phyloP scores from a whole-genome alignment of 306 rosid species.

The Styphnolobium japonicum region DNA sequence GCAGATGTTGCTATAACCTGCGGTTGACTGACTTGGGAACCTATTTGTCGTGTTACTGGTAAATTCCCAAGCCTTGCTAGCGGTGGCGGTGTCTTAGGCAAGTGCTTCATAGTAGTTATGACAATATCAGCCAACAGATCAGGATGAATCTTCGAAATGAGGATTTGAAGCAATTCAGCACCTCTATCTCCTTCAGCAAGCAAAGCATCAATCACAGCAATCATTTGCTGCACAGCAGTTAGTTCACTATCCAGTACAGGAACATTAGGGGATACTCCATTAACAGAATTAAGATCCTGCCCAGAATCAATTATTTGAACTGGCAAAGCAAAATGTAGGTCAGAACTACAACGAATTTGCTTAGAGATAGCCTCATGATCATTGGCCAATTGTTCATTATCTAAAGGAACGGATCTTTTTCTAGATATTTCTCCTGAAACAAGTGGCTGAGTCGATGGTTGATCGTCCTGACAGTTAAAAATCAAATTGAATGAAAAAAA shows the following conservation, averaged over 20 bases:
- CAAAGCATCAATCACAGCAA: conserved; percentile 92
- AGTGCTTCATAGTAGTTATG: conserved; percentile 89
- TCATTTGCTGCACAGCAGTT: conserved; percentile 94
- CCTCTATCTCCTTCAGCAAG: conserved; percentile 99
- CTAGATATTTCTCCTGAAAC: conserved; percentile 60
- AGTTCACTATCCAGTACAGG: conserved; percentile 62
- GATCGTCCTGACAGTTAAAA: conserved; percentile 64
- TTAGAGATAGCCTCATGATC: conserved; percentile 64
- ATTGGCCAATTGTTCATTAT: conserved; percentile 66
- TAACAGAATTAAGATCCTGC: conserved; percentile 47
- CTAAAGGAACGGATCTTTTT: conserved; percentile 63
- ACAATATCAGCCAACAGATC: conserved; percentile 98
- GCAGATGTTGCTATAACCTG: conserved; percentile 50
- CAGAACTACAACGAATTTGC: conserved; percentile 61
- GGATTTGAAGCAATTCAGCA: conserved; percentile 90
- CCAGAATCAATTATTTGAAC: conserved; percentile 61
- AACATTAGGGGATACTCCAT: conserved; percentile 57
- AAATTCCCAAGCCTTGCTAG: conserved; percentile 63
- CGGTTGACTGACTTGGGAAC: conserved; percentile 43
- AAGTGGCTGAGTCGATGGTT: conserved; percentile 57
- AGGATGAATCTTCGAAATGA: conserved; percentile 88
- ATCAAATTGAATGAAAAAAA: neutral
- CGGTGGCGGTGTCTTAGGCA: conserved; percentile 77
- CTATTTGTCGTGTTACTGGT: conserved; percentile 49
- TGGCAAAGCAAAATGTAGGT: conserved; percentile 38